A percentile compares a stretch with the other conserved stretches of the same genome.
Evolutionary conservation across 225 moss, liverwort and hornwort species (phyloP).

Genomic region (Polytrichum commune): DNA sequence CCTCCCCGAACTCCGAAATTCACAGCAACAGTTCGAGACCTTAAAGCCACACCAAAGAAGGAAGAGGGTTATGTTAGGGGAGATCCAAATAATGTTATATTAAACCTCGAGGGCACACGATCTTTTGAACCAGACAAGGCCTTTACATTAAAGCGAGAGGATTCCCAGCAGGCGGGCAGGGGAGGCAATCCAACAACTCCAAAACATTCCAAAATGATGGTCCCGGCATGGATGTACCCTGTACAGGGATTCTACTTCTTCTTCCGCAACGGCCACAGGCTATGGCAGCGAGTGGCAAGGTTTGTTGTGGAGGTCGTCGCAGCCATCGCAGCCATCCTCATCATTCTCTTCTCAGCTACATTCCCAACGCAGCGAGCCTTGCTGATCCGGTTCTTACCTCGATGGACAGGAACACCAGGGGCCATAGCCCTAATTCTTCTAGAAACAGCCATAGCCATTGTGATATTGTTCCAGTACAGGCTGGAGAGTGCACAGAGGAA

Average conservation of each 20-base stretch:
- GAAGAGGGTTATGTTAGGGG: too few species aligned
- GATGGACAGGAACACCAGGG: conserved; percentile 38
- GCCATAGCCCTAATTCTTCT: conserved; percentile 46
- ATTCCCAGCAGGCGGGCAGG: too few species aligned
- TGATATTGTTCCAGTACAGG: conserved; percentile 60
- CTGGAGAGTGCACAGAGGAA: conserved; percentile 63
- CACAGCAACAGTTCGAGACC: too few species aligned
- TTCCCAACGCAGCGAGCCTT: conserved; percentile 33
- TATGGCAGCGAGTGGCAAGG: conserved; percentile 42
- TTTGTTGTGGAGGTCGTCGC: conserved; percentile 45
- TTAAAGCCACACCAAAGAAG: too few species aligned
- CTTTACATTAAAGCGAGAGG: too few species aligned
- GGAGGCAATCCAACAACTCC: too few species aligned
- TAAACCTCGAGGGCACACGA: too few species aligned
- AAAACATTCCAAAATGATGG: conserved; percentile 17
- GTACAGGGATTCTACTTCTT: conserved; percentile 74
- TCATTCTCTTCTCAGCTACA: conserved; percentile 33
- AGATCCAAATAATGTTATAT: too few species aligned
- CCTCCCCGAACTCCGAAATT: too few species aligned
- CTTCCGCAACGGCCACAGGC: conserved; percentile 34
- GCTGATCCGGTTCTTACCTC: conserved; percentile 28
- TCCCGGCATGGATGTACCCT: conserved; percentile 63
- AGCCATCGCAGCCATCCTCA: conserved; percentile 31
- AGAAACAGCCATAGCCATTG: conserved; percentile 58
- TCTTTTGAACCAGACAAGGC: too few species aligned